Conservation (phyloP, 1,284 basidiomycete genomes). For the Cutaneotrichosporon dermatis region DNA sequence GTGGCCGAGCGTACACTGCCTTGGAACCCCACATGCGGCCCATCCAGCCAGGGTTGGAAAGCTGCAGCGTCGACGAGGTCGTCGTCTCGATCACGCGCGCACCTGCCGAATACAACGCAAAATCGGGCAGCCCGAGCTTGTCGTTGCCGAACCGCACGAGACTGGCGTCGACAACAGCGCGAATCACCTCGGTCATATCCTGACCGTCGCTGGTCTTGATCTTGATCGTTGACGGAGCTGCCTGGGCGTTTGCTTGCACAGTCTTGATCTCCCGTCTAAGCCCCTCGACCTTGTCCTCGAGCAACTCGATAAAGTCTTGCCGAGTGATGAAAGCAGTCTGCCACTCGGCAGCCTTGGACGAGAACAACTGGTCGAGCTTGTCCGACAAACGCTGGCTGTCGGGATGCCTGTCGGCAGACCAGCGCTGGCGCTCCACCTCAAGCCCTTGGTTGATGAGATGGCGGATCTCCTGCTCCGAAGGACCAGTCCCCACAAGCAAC, state of each 20-base stretch:
- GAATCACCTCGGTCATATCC: slow-evolving; percentile 67
- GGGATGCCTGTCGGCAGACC: slow-evolving; percentile 10
- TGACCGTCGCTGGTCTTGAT: slow-evolving; percentile 72
- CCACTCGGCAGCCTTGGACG: not conserved
- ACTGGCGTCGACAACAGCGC: slow-evolving; percentile 64
- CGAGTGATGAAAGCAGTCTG: slow-evolving; percentile 12
- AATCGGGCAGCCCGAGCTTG: slow-evolving; percentile 73
- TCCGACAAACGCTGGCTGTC: slow-evolving; percentile 15
- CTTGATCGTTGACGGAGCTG: slow-evolving; percentile 47
- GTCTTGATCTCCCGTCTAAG: slow-evolving; percentile 25
- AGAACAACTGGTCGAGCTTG: slow-evolving; percentile 26
- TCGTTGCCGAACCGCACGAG: slow-evolving; percentile 69
- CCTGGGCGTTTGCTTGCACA: slow-evolving; percentile 32
- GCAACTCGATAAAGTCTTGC: slow-evolving; percentile 31
- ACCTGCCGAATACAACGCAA: slow-evolving; percentile 76
- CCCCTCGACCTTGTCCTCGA: slow-evolving; percentile 21
- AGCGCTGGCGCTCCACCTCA: slow-evolving; percentile 29
- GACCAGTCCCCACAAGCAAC: slow-evolving; percentile 32
- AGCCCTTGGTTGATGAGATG: slow-evolving; percentile 11
- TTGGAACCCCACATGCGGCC: slow-evolving; percentile 25
- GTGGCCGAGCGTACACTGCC: slow-evolving; percentile 66
- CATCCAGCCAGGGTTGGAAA: slow-evolving; percentile 31
- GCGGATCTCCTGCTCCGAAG: slow-evolving; percentile 27
- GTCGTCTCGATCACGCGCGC: slow-evolving; percentile 73
- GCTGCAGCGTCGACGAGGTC: slow-evolving; percentile 68